Evolutionary conservation across 2,329 filamentous ascomycete species (phyloP), one percentile per base, ranked within the genome.

Genomic region (Mycosphaerelloides madeirae): DNA sequence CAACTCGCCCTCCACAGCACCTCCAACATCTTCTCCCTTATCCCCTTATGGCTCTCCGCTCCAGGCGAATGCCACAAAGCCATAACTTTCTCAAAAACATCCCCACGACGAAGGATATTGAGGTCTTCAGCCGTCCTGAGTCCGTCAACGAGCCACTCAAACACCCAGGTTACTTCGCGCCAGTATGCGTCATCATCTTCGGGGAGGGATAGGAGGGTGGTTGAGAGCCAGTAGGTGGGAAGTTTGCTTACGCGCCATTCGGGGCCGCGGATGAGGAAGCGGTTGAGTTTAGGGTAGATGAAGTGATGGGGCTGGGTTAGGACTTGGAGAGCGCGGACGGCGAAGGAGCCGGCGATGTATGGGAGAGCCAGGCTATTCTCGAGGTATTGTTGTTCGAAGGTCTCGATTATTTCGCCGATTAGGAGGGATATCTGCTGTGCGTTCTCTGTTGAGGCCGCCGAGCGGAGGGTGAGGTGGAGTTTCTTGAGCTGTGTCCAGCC

Each of bases 391-490:
- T 38, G 63, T 78, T 0, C 56, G 50, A 56, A 62, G 1, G 90
- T 93, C 64, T 96, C 89, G 12, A 82, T 75, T 6, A 94, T 65
- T 65, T 95, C 90, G 44, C 81, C 85, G 2, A 93, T 74, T 3
- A 96, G 76, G 8, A 95, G 74, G 72, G 85, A 90, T 4, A 90
- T 70, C 49, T 90, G 84, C 29, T 87, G 81, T 59, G 82, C 84
- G 58, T 94, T 87, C 35, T 82, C 77, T 56, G 89, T 83, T 1
- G 78, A 76, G 0, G 85, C 90, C 41, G 80, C 89, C 39, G 80
- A 69, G 52, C 73, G 68, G 3, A 80, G 64, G 38, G 69, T 74
- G 12, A 65, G 60, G 65, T 75, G 73, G 37, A 79, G 77, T 61
- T 85, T 86, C 39, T 80, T 72, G 32, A 90, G 73, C 55, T 81